phyloP scores from a whole-genome alignment of 176 grass and related monocot species.

The Musa beccarii region DNA sequence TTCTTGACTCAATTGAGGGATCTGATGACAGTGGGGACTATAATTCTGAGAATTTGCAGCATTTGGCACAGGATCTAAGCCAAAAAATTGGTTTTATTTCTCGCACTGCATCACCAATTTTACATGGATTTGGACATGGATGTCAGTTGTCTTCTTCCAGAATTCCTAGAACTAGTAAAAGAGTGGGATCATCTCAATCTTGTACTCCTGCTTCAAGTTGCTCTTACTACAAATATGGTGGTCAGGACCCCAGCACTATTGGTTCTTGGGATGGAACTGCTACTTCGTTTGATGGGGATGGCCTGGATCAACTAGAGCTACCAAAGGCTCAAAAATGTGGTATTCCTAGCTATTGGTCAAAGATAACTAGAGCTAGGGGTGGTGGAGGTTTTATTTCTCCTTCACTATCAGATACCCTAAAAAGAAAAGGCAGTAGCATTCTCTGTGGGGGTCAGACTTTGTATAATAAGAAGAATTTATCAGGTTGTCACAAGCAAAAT shows the following conservation, averaged over 20 bases:
- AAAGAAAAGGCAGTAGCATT: constrained; percentile 64
- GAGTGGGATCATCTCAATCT: constrained; percentile 64
- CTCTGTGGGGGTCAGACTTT: constrained; percentile 54
- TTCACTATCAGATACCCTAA: constrained; percentile 64
- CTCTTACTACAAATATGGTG: constrained; percentile 55
- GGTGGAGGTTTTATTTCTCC: constrained; percentile 40
- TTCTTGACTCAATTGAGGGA: constrained; percentile 42
- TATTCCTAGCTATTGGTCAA: constrained; percentile 46
- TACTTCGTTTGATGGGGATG: constrained; percentile 65
- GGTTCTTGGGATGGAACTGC: constrained; percentile 50
- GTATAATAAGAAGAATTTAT: constrained; percentile 50
- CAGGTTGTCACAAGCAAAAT: constrained; percentile 36
- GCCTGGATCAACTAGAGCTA: constrained; percentile 43
- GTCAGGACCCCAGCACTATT: constrained; percentile 25
- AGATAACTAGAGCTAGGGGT: constrained; percentile 28
- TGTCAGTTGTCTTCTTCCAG: constrained; percentile 55
- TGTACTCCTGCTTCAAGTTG: constrained; percentile 72
- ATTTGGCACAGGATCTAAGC: constrained; percentile 31
- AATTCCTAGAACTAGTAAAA: constrained; percentile 40
- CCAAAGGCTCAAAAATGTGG: constrained; percentile 40
- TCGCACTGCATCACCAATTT: constrained; percentile 46
- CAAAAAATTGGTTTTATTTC: constrained; percentile 48
- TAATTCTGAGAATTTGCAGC: constrained; percentile 28
- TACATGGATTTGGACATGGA: constrained; percentile 51
- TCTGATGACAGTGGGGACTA: constrained; percentile 56